Evolutionary conservation across 2,329 filamentous ascomycete genomes (phyloP), one percentile per base, ranked within the genome.

Genomic region (Pseudogymnoascus sp.): DNA sequence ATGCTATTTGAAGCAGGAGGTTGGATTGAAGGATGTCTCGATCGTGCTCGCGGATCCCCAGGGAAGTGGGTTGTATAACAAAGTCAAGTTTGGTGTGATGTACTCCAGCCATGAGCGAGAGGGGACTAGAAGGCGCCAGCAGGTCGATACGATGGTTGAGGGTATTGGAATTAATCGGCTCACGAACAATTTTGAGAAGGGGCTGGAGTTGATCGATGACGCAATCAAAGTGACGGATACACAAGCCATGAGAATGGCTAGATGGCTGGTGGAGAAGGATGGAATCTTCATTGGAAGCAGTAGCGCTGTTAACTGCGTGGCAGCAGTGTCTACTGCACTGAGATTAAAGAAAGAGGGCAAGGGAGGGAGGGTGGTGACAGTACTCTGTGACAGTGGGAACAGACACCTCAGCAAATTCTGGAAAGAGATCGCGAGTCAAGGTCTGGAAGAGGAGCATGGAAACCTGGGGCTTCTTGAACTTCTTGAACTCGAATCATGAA

Each of bases 131-230:
- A 83, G 95, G 59, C 82, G 94, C 64, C 87, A 90, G 70, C 95
- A 99, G 76, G 91, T 99, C 61, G 95, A 99, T 77, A 92, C 89
- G 4, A 91, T 99, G 67, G 91, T 99, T 28, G 95, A 99, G 76
- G 94, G 94, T 1, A 91, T 99, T 67, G 94, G 94, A 1, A 90
- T 97, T 75, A 99, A 96, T 73, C 87, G 94, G 1, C 82, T 96
- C n/a, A 99, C 94, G 1, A 84, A 86, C 62, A 99, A 97, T 74
- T 94, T 99, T 67, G 90, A 96, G 73, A 88, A 87, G 28, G 94
- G 93, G 0, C 82, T 91, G 67, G 87, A 93, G 71, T 76, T 97
- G 63, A 84, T 99, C 62, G 91, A 97, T 73, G 92, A 97, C 76
- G 93, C 94, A 2, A 86, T 97, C 38, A 84, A 87, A 64, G 91